These are phyloP conservation scores for Psilocybe cyanescens DNA, from an alignment of 768 basidiomycete species.

Conservation along the genomic window DNA sequence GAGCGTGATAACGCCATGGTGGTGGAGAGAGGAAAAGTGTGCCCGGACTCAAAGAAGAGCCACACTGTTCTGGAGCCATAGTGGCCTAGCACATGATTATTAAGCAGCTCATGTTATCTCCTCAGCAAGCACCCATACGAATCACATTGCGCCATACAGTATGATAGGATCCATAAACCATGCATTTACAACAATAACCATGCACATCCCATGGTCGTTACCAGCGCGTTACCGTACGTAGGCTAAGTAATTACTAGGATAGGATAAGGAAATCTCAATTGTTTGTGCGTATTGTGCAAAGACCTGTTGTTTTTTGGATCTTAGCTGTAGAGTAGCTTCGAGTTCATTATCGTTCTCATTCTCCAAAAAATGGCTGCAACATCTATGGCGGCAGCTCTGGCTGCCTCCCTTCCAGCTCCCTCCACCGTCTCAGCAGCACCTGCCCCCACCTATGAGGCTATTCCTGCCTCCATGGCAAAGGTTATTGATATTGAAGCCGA, in stretches of 20 bases:
- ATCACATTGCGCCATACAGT: neutral
- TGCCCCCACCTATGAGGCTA: slow-evolving; percentile 78
- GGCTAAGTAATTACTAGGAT: too few species aligned
- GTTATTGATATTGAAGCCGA: slow-evolving; percentile 93
- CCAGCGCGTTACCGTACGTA: too few species aligned
- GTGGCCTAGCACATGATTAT: slow-evolving; percentile 4
- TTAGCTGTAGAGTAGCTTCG: neutral
- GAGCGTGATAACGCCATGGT: slow-evolving; percentile 63
- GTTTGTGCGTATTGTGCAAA: slow-evolving; percentile 36
- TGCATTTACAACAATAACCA: neutral
- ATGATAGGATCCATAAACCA: neutral
- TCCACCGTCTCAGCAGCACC: slow-evolving; percentile 61
- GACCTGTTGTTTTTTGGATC: slow-evolving; percentile 22
- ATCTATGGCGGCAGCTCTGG: slow-evolving; percentile 93
- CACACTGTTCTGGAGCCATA: slow-evolving; percentile 6
- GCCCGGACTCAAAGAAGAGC: neutral
- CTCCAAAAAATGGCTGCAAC: slow-evolving; percentile 59
- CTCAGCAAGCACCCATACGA: neutral
- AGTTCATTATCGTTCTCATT: slow-evolving; percentile 10
- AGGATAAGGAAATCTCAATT: slow-evolving; percentile 2
- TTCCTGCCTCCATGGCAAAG: slow-evolving; percentile 92
- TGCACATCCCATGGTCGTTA: neutral
- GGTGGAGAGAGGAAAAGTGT: slow-evolving; percentile 8
- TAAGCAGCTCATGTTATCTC: neutral
- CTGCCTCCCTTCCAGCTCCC: slow-evolving; percentile 78